A percentile compares a stretch with the other conserved stretches of the same genome.
phyloP scores from a whole-genome alignment of 1,284 basidiomycete species.

The Golubevia sp. region DNA sequence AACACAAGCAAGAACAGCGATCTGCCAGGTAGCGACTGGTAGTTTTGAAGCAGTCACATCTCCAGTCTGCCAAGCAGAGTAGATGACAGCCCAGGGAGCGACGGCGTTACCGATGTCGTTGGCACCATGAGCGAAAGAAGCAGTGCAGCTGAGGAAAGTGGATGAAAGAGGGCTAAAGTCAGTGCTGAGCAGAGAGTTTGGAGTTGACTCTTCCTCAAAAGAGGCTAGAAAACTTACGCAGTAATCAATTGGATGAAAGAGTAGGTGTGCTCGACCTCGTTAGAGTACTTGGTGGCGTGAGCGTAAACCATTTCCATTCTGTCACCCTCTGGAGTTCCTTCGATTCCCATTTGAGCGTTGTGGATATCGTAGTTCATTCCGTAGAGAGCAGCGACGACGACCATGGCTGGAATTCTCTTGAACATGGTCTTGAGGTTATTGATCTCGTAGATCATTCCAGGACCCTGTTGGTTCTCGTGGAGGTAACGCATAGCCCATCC shows the following conservation, averaged over 20 bases:
- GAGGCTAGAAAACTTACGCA: constrained; percentile 37
- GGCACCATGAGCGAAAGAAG: constrained; percentile 65
- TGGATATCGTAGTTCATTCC: constrained; percentile 60
- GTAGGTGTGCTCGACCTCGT: constrained; percentile 65
- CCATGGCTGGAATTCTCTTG: constrained; percentile 10
- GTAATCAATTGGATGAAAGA: constrained; percentile 66
- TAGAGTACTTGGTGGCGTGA: constrained; percentile 63
- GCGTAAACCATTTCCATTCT: constrained; percentile 63
- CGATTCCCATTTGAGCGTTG: constrained; percentile 57
- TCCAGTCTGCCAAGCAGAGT: constrained; percentile 60
- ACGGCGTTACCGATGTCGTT: constrained; percentile 63
- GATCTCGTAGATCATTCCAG: constrained; percentile 18
- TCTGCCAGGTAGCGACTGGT: constrained; percentile 64
- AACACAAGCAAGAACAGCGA: constrained; percentile 62
- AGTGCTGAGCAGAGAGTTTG: background rate
- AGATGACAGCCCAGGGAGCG: constrained; percentile 63
- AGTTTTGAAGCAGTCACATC: constrained; percentile 54
- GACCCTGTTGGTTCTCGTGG: constrained; percentile 14
- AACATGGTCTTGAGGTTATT: constrained; percentile 18
- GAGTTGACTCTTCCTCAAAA: too few species aligned
- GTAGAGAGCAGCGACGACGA: constrained; percentile 15
- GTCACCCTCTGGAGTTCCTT: constrained; percentile 55
- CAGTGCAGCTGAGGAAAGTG: constrained; percentile 56
- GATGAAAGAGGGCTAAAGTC: background rate
- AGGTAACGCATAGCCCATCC: constrained; percentile 19